Percentiles rank a stretch among this genome's conserved stretches.
Evolutionary conservation across 1,139 yeast species (phyloP).

Genomic region (Magnusiomyces tetraspermus): DNA sequence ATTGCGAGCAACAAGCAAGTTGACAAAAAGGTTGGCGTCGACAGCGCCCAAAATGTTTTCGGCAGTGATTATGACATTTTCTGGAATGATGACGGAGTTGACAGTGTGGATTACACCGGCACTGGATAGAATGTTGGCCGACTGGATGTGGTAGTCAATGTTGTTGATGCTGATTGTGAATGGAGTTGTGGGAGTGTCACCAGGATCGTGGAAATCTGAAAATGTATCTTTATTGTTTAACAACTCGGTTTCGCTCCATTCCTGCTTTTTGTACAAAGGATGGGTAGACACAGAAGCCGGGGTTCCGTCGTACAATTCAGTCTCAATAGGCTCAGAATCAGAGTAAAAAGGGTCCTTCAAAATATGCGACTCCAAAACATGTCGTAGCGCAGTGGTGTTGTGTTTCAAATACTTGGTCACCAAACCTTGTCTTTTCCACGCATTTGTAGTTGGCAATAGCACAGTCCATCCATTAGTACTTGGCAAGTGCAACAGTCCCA

Average conservation of each 20-base stretch:
- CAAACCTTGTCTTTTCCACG: slow-evolving; percentile 65
- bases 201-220: neutral
- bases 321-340: slow-evolving; percentile 38
- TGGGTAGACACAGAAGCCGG: slow-evolving; percentile 20
- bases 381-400: slow-evolving; percentile 43
- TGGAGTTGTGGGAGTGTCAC: too few species aligned
- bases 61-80: slow-evolving; percentile 44
- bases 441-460: slow-evolving; percentile 66
- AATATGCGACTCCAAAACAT: slow-evolving; percentile 49
- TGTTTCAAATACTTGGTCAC: slow-evolving; percentile 49
- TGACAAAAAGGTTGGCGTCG: slow-evolving; percentile 37
- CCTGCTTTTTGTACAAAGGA: slow-evolving; percentile 4
- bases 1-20: slow-evolving; percentile 38
- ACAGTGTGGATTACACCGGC: slow-evolving; percentile 83
- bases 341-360: slow-evolving; percentile 60
- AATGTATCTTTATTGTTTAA: too few species aligned
- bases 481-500: slow-evolving; percentile 38
- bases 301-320: slow-evolving; percentile 32
- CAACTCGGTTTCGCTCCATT: too few species aligned
- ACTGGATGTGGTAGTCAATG: slow-evolving; percentile 25
- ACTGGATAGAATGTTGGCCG: slow-evolving; percentile 63
- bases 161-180: slow-evolving; percentile 27
- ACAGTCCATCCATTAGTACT: slow-evolving; percentile 56
- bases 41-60: slow-evolving; percentile 48
- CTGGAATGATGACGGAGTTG: slow-evolving; percentile 49